phyloP scores from a whole-genome alignment of 176 grass and related monocot genomes.

The Rhipidocladum racemiflorum region DNA sequence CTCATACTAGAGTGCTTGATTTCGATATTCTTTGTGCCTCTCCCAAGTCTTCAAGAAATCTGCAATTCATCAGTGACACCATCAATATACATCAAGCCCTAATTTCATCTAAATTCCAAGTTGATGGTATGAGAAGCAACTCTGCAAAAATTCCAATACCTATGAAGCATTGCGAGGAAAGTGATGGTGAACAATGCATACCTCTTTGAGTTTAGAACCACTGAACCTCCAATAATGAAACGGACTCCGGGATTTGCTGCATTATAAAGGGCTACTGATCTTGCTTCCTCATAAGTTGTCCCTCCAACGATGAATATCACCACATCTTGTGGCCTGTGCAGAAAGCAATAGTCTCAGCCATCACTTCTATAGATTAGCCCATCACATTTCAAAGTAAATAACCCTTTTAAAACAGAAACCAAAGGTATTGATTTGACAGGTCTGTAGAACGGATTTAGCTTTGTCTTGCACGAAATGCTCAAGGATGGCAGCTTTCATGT shows the following conservation, averaged over 20 bases:
- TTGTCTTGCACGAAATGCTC: not conserved
- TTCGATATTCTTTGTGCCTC: conserved; percentile 88
- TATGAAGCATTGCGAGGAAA: not conserved
- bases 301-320: conserved; percentile 97
- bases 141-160: not conserved
- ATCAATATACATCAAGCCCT: conserved; percentile 14
- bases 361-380: conserved; percentile 12
- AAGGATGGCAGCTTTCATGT: not conserved
- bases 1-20: conserved; percentile 57
- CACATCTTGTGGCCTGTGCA: conserved; percentile 88
- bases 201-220: conserved; percentile 89
- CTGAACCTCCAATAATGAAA: conserved; percentile 91
- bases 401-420: no score
- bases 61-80: conserved; percentile 36
- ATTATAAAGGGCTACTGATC: conserved; percentile 80
- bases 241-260: conserved; percentile 73
- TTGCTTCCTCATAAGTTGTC: conserved; percentile 91
- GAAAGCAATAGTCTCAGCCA: conserved; percentile 13
- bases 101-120: not conserved
- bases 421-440: not conserved
- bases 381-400: conserved; percentile 7
- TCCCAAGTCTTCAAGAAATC: conserved; percentile 87
- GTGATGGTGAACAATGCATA: conserved; percentile 19
- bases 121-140: not conserved
- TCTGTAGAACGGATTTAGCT: conserved; percentile 4